Base-by-base conservation (phyloP, 129 eudicot species). In the Artemisia tridentata region DNA sequence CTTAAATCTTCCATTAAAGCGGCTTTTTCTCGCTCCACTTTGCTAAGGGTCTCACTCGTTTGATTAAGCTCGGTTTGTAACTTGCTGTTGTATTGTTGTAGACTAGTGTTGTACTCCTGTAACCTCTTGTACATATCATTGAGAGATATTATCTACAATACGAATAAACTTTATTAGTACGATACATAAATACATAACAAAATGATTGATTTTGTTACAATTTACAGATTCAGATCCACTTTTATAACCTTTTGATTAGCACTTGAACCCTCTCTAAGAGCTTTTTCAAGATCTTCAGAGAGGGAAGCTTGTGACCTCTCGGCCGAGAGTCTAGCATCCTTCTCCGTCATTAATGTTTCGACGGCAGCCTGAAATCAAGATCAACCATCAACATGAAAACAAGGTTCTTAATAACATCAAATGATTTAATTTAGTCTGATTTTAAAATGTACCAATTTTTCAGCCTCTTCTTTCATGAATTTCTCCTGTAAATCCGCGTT, bases 21-120 rank as follows among this genome's bases (percentile, higher is more conserved):
- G 31, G 93, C 84, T 68, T 95, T 95, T 71, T 95, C 99, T 64
- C 85, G 74, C 74, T 95, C 97, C 17, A 88, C 91, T 15, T 82
- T 89, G 80, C 83, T 85, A 7, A 95, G 91, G 17, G 95, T 84
- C 65, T 88, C 96, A 55, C 80, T 90, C 10, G 88, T 83, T 48
- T 87, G 72, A 76, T 89, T 88, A 77, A 90, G 89, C 54, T 95
- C 99, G 5, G 89, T 79, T 74, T 95, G 99, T 18, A 95, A 89
- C 78, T 84, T 95, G 59, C 97, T 88, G 79, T 95, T 95, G 79
- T 88, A 95, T 63, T 85, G 93, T 53, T 95, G 99, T 63, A 95
- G 83, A 63, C 99, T 90, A 1, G 93, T 82, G 74, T 90, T 95
- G 74, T 90, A 95, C 79, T 90, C 97, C 64, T 95, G 97, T 62